A percentile compares a stretch with the other conserved stretches of the same genome.
Conservation (phyloP, 2,329 filamentous ascomycete genomes). For the Pestalotiopsis sp. region DNA sequence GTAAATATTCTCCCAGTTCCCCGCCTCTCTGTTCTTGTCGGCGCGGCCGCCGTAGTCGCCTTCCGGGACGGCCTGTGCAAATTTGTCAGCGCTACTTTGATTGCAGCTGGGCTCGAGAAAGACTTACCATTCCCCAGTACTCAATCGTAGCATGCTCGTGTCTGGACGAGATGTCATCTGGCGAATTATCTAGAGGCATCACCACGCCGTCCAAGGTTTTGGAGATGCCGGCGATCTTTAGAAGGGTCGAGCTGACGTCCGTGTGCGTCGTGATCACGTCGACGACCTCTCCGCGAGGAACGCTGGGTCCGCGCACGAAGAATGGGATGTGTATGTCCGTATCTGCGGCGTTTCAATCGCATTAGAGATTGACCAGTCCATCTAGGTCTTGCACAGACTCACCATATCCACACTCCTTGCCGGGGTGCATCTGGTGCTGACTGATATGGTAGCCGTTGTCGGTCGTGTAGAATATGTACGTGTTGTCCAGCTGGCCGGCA, state of each 20-base stretch:
- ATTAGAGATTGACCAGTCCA: no score
- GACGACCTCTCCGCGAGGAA: conserved; percentile 43
- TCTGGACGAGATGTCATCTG: conserved; percentile 17
- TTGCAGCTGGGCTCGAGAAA: no score
- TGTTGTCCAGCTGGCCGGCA: conserved; percentile 60
- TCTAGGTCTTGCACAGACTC: background rate
- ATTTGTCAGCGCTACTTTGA: no score
- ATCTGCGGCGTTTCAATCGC: conserved; percentile 41
- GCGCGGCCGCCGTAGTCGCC: background rate
- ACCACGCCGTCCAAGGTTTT: conserved; percentile 54
- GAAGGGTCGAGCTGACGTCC: conserved; percentile 58
- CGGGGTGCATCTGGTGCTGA: conserved; percentile 59
- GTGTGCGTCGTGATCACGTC: conserved; percentile 56
- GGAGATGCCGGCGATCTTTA: conserved; percentile 39
- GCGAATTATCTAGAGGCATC: conserved; percentile 40
- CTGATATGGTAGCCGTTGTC: conserved; percentile 65
- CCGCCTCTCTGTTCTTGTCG: background rate
- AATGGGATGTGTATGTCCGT: conserved; percentile 64
- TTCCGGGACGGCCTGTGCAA: background rate
- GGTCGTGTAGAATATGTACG: conserved; percentile 60
- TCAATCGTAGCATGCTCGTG: conserved; percentile 46
- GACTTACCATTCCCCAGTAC: conserved; percentile 50
- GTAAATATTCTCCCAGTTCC: background rate
- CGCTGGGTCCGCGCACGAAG: conserved; percentile 61
- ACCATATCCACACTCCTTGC: conserved; percentile 52